Evolutionary conservation across 2,329 filamentous ascomycete species (phyloP), one percentile per base, ranked within the genome.

Genomic region (Chrysosphaeria jannelii): DNA sequence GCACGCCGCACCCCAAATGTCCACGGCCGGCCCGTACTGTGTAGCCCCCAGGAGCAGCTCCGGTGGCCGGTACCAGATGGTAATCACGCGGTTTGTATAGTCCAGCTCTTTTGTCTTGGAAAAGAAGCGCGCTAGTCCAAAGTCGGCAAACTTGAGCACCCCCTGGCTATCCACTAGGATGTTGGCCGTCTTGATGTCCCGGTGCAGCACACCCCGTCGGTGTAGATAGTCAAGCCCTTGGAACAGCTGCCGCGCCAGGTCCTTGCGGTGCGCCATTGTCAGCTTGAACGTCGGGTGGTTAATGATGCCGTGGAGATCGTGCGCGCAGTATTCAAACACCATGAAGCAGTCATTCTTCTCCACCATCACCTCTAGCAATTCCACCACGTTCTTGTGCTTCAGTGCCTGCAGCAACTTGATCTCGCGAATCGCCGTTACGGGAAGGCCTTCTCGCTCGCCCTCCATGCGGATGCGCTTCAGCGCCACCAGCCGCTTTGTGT

Each of bases 271-370:
- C 0, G 69, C 63, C 4, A 64, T 49, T 18, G 85, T 71, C 9
- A 97, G 58, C 28, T 67, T 68, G 45, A 90, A 97, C 0, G 69
- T 70, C 0, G 85, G 85, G 37, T 97, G 85, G 36, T 93, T 93
- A 29, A 97, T 60, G 15, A 97, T 52, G 9, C 85, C 85, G 3
- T 85, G 97, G 29, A 97, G 51, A 41, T 97, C 85, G 41, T 97
- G 85, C 2, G 85, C 81, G 15, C 93, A 56, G 39, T 97, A 97
- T 42, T 97, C 85, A 33, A 97, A 97, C 3, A 97, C 85, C 85
- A 97, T 97, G 45, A 89, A 97, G 42, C 85, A 97, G 44, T 93
- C 79, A 34, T 93, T 93, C 39, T 70, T 74, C 46, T 97, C 85
- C 3, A 97, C 85, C 85, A 97, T 97, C 33, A 88, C 75, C 45